Base-by-base conservation (phyloP, 2,329 filamentous ascomycete genomes). In the Colletotrichum magnum region DNA sequence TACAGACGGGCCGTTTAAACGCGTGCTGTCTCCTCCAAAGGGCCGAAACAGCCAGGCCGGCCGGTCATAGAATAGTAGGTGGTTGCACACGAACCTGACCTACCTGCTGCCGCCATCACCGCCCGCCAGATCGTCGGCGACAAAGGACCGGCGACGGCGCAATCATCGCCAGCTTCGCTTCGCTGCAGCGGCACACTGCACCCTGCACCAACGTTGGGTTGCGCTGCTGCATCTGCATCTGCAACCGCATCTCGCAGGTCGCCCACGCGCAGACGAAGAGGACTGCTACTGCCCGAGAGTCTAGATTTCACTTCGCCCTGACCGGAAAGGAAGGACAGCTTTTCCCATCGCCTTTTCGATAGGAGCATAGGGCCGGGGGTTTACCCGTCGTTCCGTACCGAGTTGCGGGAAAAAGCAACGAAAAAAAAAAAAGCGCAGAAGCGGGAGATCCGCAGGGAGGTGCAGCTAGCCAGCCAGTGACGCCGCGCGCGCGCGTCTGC, bases 1-100 rank as follows among this genome's bases (percentile, higher is more conserved):
- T 63, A 68, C 68, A 70, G 63, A 68, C 68, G 68, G 63, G 58
- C 68, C 68, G 68, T 70, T 70, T 67, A 60, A 69, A 60, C 66
- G 62, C 36, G 50, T 56, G 36, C 66, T 56, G 66, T 66, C 66
- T 57, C 66, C 66, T 69, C 66, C 66, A 69, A 69, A 69, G 66
- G 66, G 66, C 66, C 66, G 66, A 69, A 59, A 36, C 32, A 36
- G 32, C 32, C 48, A 21, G 56, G 47, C 21, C 50, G 26, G 28
- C 41, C 62, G 21, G 54, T 24, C 21, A 24, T 36, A 18, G 18
- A 18, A 18, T 18, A 32, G 47, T 36, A 36, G 32, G 32, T 36
- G 32, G 32, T 36, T 36, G 32, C 32, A 36, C 32, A 36, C 32
- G 32, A 36, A 36, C 32, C 32, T 10, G 10, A 10, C 32, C 32